phyloP scores from a whole-genome alignment of 2,329 filamentous ascomycete genomes.

The Fusarium sp. region DNA sequence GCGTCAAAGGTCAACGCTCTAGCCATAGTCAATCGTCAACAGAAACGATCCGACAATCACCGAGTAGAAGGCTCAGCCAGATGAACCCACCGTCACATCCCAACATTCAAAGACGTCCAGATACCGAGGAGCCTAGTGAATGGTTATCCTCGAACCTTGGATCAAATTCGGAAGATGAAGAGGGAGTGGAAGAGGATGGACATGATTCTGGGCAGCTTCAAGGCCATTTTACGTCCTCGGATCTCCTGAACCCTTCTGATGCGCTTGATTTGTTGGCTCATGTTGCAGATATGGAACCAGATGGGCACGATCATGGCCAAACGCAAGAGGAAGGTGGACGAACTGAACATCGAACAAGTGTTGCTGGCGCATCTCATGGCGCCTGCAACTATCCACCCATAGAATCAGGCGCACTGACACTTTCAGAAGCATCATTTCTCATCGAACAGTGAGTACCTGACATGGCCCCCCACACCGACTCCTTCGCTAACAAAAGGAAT shows the following conservation, averaged over 20 bases:
- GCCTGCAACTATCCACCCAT: conserved; percentile 49
- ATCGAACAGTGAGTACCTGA: conserved; percentile 44
- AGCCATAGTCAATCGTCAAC: neutral
- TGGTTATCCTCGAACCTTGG: conserved; percentile 31
- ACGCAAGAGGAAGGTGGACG: neutral
- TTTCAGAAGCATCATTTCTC: conserved; percentile 43
- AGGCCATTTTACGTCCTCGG: conserved; percentile 54
- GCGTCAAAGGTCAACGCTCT: conserved; percentile 45
- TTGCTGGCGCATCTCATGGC: neutral
- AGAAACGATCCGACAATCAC: neutral
- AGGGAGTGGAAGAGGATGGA: conserved; percentile 10
- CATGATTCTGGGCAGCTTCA: conserved; percentile 43
- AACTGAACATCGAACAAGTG: neutral
- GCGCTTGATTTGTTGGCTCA: conserved; percentile 55
- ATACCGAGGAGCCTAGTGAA: conserved; percentile 24
- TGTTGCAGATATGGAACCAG: conserved; percentile 53
- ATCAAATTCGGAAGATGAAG: conserved; percentile 18
- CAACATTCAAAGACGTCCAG: neutral
- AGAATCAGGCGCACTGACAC: conserved; percentile 45
- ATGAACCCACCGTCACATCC: neutral
- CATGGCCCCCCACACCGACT: rapidly evolving
- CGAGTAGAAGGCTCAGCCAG: neutral
- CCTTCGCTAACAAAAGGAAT: neutral
- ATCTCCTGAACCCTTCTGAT: conserved; percentile 56
- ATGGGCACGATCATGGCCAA: conserved; percentile 32